Base-by-base conservation (phyloP, 2,329 filamentous ascomycete species). In the Talaromyces sp. region DNA sequence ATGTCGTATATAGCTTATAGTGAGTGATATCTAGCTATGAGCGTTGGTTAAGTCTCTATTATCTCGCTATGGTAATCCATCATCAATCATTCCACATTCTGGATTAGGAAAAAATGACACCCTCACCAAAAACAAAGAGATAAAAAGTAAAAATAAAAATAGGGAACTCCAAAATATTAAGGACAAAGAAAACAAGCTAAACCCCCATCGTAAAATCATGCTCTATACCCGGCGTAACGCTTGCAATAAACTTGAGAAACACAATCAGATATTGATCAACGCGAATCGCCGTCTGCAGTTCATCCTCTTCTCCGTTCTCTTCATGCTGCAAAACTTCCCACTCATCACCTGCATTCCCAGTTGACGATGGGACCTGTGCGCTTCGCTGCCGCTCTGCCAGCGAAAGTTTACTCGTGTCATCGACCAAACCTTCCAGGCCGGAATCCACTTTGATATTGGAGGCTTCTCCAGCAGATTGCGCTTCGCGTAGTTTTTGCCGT, bases 121-220 rank as follows among this genome's bases (percentile, higher is more conserved):
- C 8, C 5, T 11, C 19, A 21, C 41, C 43, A 46, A 46, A 24
- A 21, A 24, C 2, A 24, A 24, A 27, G 17, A 24, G 21, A 21
- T 31, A 11, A 31, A 19, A 54, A 54, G 46, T 4, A 8, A 54
- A 13, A 26, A 53, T 13, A 29, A 4, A 10, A 19, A 8, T n/a
- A 35, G 26, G 13, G 11, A 38, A n/a, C 6, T 13, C 13, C 32
- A 13, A 35, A 35, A 35, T 13, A 13, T 14, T 35, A 35, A 11
- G 6, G 29, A 53, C n/a, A 60, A 17, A 35, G n/a, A 19, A 1
- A 17, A 27, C 8, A 52, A 31, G 35, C 41, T 81, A 96, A 43
- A 96, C 88, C 6, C 91, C 90, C 92, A 97, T 97, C 0, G 93
- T 98, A 75, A 96, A 97, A 74, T 98, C 93, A 75, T 97, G 91